Evolutionary conservation across 176 grass and related monocot species (phyloP), one percentile per base, ranked within the genome.

Genomic region (Dactylis glomerata): DNA sequence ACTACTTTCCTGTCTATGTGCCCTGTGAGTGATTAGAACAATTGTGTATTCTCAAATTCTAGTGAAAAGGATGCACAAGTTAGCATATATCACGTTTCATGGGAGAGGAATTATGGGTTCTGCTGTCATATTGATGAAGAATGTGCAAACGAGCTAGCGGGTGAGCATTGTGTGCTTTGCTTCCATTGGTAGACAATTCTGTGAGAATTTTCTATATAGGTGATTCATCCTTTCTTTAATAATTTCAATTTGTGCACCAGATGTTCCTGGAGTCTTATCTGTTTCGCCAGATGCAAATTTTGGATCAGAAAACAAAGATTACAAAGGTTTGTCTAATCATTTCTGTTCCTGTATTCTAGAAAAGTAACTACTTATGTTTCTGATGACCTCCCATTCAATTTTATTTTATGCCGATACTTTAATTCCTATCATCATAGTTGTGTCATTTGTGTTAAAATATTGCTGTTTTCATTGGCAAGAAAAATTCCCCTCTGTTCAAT

Each of bases 1-100:
- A 55, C 4, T 83, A 77, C 32, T 83, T 88, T 30, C 41, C 13
- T 65, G 22, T 80, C 3, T 81, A 51, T 63, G 34, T 81, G 8
- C 19, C 3, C 3, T 69, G 31, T 82, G 5, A 30, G 10, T 78
- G 8, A 45, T 55, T 77, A 22, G 19, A 62, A 57, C 55, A 20
- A 16, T 41, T 40, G 20, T 74, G 12, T 89, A 15, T 41, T 80
- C n/a, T 75, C 19, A 19, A 44, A 55, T 64, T 87, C 68, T 66
- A 99, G 93, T 50, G 91, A 96, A 84, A 90, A 96, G 61, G 93
- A 99, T 86, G 91, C 96, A 36, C 93, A 99, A 87, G 96, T 92
- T 50, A 89, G 93, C 75, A 96, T 99, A 86, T 94, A 92, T 84
- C 68, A 90, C 68, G 84, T 96, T 36, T 96, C 96, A 72, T 94